Conservation (phyloP, 2,329 filamentous ascomycete genomes). For the Orbilia ellipsospora region DNA sequence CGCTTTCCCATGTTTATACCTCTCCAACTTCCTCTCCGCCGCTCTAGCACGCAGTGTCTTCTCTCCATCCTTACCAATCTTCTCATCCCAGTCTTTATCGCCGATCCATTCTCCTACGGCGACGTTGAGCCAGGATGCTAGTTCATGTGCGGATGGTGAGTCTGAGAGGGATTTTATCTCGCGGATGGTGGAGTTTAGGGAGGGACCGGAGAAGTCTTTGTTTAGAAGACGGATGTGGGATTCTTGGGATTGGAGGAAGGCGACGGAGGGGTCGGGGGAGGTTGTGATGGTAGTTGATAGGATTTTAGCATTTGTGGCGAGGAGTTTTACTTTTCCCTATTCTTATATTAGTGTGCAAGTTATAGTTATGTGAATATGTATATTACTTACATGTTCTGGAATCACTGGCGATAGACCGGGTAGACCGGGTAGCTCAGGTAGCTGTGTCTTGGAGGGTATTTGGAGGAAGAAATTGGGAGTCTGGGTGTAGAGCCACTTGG, state of each 20-base stretch:
- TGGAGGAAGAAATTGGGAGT: slow-evolving; percentile 42
- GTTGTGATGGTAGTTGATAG: slow-evolving; percentile 31
- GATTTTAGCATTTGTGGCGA: slow-evolving; percentile 17
- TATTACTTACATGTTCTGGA: slow-evolving; percentile 37
- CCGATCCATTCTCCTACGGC: slow-evolving; percentile 40
- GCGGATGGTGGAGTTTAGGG: background rate
- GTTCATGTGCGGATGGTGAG: background rate
- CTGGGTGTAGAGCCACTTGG: slow-evolving; percentile 51
- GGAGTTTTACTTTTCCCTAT: slow-evolving; percentile 29
- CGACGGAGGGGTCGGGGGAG: slow-evolving; percentile 37
- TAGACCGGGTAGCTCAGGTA: slow-evolving; percentile 33
- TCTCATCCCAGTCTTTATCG: background rate
- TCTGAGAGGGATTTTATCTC: slow-evolving; percentile 18
- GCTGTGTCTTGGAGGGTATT: slow-evolving; percentile 14
- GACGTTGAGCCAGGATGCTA: slow-evolving; percentile 20
- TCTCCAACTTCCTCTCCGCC: slow-evolving; percentile 2
- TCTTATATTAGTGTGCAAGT: slow-evolving; percentile 9
- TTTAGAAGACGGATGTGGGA: slow-evolving; percentile 34
- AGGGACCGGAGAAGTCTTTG: slow-evolving; percentile 7
- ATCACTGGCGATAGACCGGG: slow-evolving; percentile 21
- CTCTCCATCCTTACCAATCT: slow-evolving; percentile 7
- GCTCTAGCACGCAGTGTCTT: slow-evolving; percentile 23
- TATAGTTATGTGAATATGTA: background rate
- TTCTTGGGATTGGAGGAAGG: slow-evolving; percentile 54
- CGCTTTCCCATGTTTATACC: background rate